phyloP scores from a whole-genome alignment of 345 rosid species.

The Gossypium arboreum region DNA sequence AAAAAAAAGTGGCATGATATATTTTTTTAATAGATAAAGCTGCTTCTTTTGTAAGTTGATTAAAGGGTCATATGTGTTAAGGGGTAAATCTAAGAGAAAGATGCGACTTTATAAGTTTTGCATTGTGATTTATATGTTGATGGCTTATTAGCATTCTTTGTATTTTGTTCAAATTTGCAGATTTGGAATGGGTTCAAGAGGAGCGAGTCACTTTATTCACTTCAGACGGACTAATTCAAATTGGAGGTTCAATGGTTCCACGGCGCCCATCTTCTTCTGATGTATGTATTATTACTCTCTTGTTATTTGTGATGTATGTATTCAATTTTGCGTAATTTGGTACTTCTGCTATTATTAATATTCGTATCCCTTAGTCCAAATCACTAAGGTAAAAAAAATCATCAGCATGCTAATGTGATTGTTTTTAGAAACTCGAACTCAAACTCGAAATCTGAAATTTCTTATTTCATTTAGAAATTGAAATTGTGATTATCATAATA shows the following conservation, averaged over 20 bases:
- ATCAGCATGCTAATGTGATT: not conserved
- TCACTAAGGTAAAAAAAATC: no score
- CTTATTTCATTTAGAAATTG: not conserved
- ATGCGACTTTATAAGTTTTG: not conserved
- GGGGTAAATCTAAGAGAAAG: not conserved
- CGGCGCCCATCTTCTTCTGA: constrained; percentile 51
- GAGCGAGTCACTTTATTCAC: constrained; percentile 83
- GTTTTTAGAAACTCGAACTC: not conserved
- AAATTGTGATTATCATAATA: not conserved
- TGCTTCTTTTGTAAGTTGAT: not conserved
- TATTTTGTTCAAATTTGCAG: constrained; percentile 23
- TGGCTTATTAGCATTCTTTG: not conserved
- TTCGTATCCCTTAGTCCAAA: no score
- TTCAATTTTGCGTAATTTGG: no score
- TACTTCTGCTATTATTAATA: no score
- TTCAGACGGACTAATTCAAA: constrained; percentile 66
- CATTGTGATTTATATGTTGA: constrained; percentile 3
- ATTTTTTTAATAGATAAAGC: not conserved
- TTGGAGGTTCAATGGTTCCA: constrained; percentile 86
- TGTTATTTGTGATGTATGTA: not conserved
- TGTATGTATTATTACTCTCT: constrained; percentile 33
- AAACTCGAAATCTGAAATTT: not conserved
- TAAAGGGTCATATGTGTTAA: not conserved
- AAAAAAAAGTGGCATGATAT: not conserved
- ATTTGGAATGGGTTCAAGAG: constrained; percentile 78